phyloP scores from a whole-genome alignment of 2,329 filamentous ascomycete species.

The Mollisia scopiformis region DNA sequence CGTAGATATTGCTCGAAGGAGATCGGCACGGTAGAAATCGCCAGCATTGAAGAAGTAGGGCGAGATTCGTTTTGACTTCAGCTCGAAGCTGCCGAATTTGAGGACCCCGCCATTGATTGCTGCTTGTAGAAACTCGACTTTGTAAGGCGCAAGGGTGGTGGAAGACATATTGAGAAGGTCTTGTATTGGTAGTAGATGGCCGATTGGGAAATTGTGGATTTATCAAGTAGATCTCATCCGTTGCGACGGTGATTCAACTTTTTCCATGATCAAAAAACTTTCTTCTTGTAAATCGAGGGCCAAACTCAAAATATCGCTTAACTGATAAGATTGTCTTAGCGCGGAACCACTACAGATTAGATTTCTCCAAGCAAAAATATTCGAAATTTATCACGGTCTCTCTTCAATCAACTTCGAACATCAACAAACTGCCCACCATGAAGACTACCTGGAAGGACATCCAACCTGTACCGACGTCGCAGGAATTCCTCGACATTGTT shows the following conservation, averaged over 20 bases:
- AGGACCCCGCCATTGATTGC: constrained; percentile 71
- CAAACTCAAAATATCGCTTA: constrained; percentile 18
- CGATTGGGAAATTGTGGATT: background rate
- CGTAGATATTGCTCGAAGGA: constrained; percentile 76
- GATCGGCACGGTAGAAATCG: constrained; percentile 79
- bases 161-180: constrained; percentile 15
- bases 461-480: constrained; percentile 83
- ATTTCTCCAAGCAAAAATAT: background rate
- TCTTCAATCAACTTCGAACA: constrained; percentile 4
- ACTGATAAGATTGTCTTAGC: constrained; percentile 22
- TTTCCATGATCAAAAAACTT: background rate
- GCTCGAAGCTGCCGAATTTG: constrained; percentile 81
- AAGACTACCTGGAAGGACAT: constrained; percentile 76
- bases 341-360: background rate
- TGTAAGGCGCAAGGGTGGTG: constrained; percentile 61
- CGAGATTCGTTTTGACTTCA: constrained; percentile 89
- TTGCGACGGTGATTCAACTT: too few species aligned
- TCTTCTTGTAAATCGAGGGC: background rate
- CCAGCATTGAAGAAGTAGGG: constrained; percentile 99
- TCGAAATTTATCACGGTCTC: background rate
- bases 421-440: constrained; percentile 47
- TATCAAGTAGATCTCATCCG: too few species aligned
- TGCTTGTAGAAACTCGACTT: constrained; percentile 72
- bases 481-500: constrained; percentile 98
- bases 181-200: background rate